These are phyloP conservation scores for Tardiomyces digboiensis DNA, from an alignment of 1,139 yeast genomes.

Conservation along the genomic window DNA sequence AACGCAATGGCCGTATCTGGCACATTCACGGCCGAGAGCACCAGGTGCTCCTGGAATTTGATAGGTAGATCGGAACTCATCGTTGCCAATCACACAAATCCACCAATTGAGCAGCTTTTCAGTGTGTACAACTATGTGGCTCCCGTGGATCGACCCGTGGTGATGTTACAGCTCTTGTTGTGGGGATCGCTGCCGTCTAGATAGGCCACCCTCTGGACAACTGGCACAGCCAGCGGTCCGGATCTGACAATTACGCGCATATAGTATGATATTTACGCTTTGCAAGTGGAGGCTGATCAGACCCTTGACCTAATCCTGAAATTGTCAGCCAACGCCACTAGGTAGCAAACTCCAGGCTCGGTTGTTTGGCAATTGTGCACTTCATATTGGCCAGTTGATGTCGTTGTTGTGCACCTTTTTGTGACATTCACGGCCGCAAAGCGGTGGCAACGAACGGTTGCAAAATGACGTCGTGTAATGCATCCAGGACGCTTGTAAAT, in stretches of 20 bases:
- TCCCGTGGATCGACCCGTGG: background rate
- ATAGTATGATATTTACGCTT: background rate
- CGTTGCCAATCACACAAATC: slow-evolving; percentile 1
- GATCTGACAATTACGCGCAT: background rate
- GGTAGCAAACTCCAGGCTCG: too few relatives aligned
- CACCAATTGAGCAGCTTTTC: slow-evolving; percentile 1
- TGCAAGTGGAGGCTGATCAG: too few relatives aligned
- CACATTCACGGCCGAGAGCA: slow-evolving; percentile 76
- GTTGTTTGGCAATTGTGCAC: background rate
- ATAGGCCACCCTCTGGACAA: background rate
- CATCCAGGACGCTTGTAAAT: too few relatives aligned
- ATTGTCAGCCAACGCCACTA: too few relatives aligned
- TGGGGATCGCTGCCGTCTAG: too few relatives aligned
- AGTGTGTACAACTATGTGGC: background rate
- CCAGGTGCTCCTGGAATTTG: slow-evolving; percentile 92
- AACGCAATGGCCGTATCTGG: slow-evolving; percentile 81
- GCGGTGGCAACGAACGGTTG: too few relatives aligned
- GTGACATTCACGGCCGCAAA: too few relatives aligned
- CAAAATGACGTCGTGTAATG: too few relatives aligned
- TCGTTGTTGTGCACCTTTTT: too few relatives aligned
- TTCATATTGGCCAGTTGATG: too few relatives aligned
- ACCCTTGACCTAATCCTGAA: too few relatives aligned
- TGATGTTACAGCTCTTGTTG: background rate
- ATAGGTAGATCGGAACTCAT: slow-evolving; percentile 68
- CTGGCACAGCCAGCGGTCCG: background rate